A percentile compares a stretch with the other conserved stretches of the same genome.
Conservation (phyloP, 2,329 filamentous ascomycete genomes). For the Myrmaecium sp. region DNA sequence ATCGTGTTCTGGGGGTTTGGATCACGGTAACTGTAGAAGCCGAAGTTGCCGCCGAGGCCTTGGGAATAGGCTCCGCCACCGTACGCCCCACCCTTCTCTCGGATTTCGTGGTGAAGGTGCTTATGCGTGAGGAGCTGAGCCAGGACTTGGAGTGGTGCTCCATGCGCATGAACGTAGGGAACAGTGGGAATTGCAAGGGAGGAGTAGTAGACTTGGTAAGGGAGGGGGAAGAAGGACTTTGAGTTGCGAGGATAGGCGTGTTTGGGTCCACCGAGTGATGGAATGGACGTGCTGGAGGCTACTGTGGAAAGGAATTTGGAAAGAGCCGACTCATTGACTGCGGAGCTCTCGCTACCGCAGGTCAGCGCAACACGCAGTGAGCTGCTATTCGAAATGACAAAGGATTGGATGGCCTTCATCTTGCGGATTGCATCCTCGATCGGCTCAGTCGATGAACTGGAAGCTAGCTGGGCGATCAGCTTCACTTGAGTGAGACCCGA, state of each 20-base stretch:
- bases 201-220: constrained; percentile 95
- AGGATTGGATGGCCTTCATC: constrained; percentile 67
- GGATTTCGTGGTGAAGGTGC: constrained; percentile 90
- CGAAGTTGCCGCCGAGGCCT: constrained; percentile 69
- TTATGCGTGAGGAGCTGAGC: constrained; percentile 90
- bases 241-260: constrained; percentile 23
- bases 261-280: no score
- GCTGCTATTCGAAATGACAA: constrained; percentile 52
- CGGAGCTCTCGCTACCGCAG: constrained; percentile 59
- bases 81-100: constrained; percentile 93
- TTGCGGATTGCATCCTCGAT: constrained; percentile 63
- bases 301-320: constrained; percentile 50
- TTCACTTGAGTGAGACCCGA: constrained; percentile 81
- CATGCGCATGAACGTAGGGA: constrained; percentile 59
- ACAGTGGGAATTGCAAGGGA: constrained; percentile 67
- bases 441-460: constrained; percentile 49
- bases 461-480: constrained; percentile 62
- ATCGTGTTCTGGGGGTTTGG: constrained; percentile 85
- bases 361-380: constrained; percentile 68
- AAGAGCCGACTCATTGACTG: constrained; percentile 53
- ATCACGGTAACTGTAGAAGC: constrained; percentile 93
- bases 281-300: constrained; percentile 26
- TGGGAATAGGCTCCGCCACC: constrained; percentile 77
- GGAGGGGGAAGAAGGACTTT: constrained; percentile 82
- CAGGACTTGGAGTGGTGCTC: constrained; percentile 72